Base-by-base conservation (phyloP, 495 filamentous ascomycete genomes). In the Jackrogersella multiformis region DNA sequence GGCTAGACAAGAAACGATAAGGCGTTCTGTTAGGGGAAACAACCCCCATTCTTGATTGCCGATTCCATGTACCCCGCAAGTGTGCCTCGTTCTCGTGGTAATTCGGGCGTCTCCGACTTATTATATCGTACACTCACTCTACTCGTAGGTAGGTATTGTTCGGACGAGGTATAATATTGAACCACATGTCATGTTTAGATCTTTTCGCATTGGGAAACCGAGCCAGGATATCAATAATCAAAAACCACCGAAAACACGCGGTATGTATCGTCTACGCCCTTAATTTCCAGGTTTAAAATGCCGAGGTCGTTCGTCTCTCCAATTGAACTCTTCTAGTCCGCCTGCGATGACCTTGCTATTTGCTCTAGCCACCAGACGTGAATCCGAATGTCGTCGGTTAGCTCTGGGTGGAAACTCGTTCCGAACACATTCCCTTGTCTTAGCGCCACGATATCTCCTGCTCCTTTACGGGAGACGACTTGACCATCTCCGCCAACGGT, bases 381-480 rank as follows among this genome's bases (percentile, higher is more conserved):
- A 70, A 98, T 97, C 69, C 95, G 84, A 60, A 86, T 81, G 76
- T 99, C 95, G 20, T 87, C 87, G 20, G 94, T 99, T 73, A 99
- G 77, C 76, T 99, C 96, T 0, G 96, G 95, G 73, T 99, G 96
- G 73, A 98, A 99, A 73, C 93, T 97, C 5, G 93, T 98, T 5
- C 93, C 96, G 62, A 99, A 93, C 1, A 97, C 92, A 79, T 98
- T 97, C 10, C 92, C 91, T 78, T 98, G 94, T 59, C 85, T 83
- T 42, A 99, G 92, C 6, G 95, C 95, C 46, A 99, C 86, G 44
- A 99, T 93, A 70, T 96, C 92, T 12, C 88, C 91, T n/a, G 82
- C 81, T 65, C 82, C 82, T 7, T 79, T 73, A 26, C 76, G 49
- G 8, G 63, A 46, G 21, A 52, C 38, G 15, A 36, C 26, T 42